A percentile compares a stretch with the other conserved stretches of the same genome.
phyloP scores from a whole-genome alignment of 352 stramenopile genomes.

The Lagenidium sp. region DNA sequence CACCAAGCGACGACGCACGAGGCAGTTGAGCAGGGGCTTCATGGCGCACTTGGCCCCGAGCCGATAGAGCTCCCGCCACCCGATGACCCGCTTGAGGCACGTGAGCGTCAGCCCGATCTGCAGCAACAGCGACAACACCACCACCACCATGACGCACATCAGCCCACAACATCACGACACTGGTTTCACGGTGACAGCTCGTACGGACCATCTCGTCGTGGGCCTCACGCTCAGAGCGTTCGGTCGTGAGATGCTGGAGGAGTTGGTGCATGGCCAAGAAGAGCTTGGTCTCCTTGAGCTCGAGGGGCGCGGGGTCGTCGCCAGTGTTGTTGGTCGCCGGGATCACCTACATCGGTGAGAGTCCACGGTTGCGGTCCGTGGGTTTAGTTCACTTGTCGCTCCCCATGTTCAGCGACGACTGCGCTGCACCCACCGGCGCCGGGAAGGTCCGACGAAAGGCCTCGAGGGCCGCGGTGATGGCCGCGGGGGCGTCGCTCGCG shows the following conservation, averaged over 20 bases:
- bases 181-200: too few species aligned
- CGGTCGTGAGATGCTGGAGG: slow-evolving; percentile 53
- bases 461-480: slow-evolving; percentile 43
- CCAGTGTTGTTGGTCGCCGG: slow-evolving; percentile 14
- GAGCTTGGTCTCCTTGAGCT: slow-evolving; percentile 72
- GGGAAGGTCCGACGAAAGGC: slow-evolving; percentile 83
- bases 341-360: too few species aligned
- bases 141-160: too few species aligned
- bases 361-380: too few species aligned
- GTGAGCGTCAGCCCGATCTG: slow-evolving; percentile 58
- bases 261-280: slow-evolving; percentile 67
- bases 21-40: slow-evolving; percentile 71
- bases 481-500: slow-evolving; percentile 17
- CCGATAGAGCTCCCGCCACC: slow-evolving; percentile 74
- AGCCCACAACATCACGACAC: not conserved
- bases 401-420: too few species aligned
- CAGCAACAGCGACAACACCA: too few species aligned
- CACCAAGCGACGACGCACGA: slow-evolving; percentile 20
- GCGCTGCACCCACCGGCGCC: slow-evolving; percentile 27
- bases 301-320: slow-evolving; percentile 22
- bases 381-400: too few species aligned
- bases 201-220: slow-evolving; percentile 44
- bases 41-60: slow-evolving; percentile 74
- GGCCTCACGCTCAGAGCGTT: slow-evolving; percentile 37
- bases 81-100: slow-evolving; percentile 65